Conservation (phyloP, 768 basidiomycete species). For the Suillus clintonianus region DNA sequence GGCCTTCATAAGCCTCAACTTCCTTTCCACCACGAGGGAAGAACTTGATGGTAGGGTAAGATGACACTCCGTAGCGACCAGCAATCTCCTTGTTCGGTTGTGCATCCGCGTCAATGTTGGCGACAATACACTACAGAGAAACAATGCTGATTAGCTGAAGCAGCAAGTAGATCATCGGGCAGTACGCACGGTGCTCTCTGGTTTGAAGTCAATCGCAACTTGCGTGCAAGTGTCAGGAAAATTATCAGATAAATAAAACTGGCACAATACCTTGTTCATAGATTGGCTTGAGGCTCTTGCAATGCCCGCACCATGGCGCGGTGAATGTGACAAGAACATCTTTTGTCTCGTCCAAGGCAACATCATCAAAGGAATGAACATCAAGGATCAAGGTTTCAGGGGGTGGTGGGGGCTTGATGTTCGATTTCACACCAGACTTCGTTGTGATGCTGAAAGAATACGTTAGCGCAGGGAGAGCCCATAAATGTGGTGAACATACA, state of each 20-base stretch:
- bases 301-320: constrained; percentile 91
- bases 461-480: background rate
- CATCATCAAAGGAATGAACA: constrained; percentile 69
- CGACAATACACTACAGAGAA: constrained; percentile 73
- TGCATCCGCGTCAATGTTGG: constrained; percentile 90
- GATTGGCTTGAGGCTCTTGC: constrained; percentile 86
- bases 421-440: constrained; percentile 84
- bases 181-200: constrained; percentile 67
- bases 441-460: constrained; percentile 56
- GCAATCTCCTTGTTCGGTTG: constrained; percentile 74
- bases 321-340: constrained; percentile 87
- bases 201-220: constrained; percentile 79
- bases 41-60: constrained; percentile 96
- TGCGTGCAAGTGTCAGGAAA: constrained; percentile 4
- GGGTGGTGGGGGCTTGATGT: constrained; percentile 81
- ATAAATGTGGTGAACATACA: constrained; percentile 49
- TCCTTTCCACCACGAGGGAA: constrained; percentile 76
- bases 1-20: constrained; percentile 67
- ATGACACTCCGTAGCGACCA: constrained; percentile 66
- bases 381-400: constrained; percentile 70
- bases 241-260: background rate
- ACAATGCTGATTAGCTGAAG: background rate
- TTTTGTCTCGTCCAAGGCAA: constrained; percentile 71
- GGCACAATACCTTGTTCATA: constrained; percentile 68
- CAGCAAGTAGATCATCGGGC: background rate